These are phyloP conservation scores for Microbotryum silenes-acaulis DNA, from an alignment of 1,284 basidiomycete species.

Conservation along the genomic window DNA sequence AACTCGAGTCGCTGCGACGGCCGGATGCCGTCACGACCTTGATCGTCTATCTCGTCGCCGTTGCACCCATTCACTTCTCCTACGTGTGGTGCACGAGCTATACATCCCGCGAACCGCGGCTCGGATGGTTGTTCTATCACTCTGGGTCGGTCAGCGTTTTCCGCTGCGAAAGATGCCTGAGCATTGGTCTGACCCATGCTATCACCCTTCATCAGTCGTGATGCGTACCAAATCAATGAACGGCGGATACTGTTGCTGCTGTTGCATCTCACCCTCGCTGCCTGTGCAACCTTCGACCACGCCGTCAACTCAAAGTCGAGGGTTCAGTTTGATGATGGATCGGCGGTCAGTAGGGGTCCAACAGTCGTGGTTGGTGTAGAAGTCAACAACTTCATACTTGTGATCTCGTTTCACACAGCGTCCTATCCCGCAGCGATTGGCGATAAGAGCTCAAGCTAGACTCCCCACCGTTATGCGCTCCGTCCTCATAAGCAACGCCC, in stretches of 20 bases:
- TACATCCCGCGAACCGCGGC: constrained; percentile 7
- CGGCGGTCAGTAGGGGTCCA: constrained; percentile 4
- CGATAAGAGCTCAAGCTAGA: background rate
- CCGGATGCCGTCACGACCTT: constrained; percentile 3
- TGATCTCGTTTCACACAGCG: constrained; percentile 7
- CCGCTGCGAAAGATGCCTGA: background rate
- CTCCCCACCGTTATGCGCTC: constrained; percentile 3
- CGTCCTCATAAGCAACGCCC: constrained; percentile 9
- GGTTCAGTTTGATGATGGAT: constrained; percentile 24
- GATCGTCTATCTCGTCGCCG: constrained; percentile 19
- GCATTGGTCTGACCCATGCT: background rate
- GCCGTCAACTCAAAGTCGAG: constrained; percentile 14
- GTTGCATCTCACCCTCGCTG: constrained; percentile 13
- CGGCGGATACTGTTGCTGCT: constrained; percentile 24
- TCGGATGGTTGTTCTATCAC: constrained; percentile 24
- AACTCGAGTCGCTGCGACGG: constrained; percentile 5
- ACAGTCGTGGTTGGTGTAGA: background rate
- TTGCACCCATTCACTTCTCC: constrained; percentile 12
- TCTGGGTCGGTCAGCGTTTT: constrained; percentile 10
- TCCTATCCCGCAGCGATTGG: constrained; percentile 31
- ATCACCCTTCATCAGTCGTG: constrained; percentile 11
- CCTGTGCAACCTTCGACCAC: constrained; percentile 19
- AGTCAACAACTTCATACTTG: background rate
- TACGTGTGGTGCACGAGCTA: constrained; percentile 26
- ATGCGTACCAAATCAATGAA: constrained; percentile 31